Evolutionary conservation across 163 green algal species (phyloP).

Genomic region (Botryococcus braunii): DNA sequence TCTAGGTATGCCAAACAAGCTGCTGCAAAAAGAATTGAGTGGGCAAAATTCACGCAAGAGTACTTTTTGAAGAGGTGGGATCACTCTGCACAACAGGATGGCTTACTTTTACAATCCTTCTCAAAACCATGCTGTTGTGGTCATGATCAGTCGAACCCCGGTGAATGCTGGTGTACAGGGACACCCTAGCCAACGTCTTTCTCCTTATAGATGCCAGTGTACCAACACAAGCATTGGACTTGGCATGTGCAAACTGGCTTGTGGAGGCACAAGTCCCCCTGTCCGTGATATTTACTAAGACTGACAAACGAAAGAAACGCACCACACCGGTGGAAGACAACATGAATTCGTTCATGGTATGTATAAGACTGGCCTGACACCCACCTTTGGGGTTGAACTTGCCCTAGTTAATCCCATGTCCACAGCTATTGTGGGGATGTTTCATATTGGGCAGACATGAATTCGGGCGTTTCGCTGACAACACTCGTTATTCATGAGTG

Average conservation of each 20-base stretch:
- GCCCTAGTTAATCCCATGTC: background rate
- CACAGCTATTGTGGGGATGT: background rate
- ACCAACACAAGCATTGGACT: conserved; percentile 70
- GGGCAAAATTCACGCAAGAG: conserved; percentile 85
- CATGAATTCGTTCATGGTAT: conserved; percentile 50
- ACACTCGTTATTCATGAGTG: conserved; percentile 2
- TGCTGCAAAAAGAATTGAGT: conserved; percentile 54
- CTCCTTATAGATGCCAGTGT: conserved; percentile 86
- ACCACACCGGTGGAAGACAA: conserved; percentile 45
- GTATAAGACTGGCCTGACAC: conserved; percentile 13
- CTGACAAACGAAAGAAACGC: conserved; percentile 76
- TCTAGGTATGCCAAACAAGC: conserved; percentile 58
- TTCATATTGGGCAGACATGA: background rate
- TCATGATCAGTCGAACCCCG: background rate
- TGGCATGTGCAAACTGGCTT: conserved; percentile 83
- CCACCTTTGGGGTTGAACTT: background rate
- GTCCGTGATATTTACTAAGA: conserved; percentile 86
- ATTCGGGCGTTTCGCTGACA: background rate
- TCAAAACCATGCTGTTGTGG: background rate
- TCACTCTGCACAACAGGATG: too few species aligned
- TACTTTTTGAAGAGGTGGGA: conserved; percentile 35
- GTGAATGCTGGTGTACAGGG: background rate
- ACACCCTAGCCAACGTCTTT: conserved; percentile 75
- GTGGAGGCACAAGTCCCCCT: conserved; percentile 76
- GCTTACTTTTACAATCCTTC: too few species aligned